Base-by-base conservation (phyloP, 768 basidiomycete genomes). In the Antrodiella citrinella region DNA sequence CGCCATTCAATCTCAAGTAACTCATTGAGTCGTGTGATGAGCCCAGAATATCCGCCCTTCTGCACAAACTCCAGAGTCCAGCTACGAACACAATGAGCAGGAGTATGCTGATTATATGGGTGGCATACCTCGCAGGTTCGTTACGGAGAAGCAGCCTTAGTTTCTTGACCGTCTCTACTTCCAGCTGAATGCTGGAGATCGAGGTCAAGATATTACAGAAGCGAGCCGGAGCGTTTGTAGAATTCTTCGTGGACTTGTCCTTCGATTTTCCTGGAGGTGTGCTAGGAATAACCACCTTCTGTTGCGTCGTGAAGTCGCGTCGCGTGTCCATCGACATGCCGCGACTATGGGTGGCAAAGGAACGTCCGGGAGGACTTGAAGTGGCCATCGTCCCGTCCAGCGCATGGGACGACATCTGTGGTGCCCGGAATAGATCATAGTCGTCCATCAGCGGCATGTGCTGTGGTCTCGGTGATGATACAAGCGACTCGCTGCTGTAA, bases 1-100 rank as follows among this genome's bases (percentile, higher is more conserved):
- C 95, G 83, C 96, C 96, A 99, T 67, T 99, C 96, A 26, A 97
- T 81, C 58, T 93, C 89, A 1, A 99, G 74, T 15, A 98, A 76
- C 66, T 99, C 94, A 52, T 92, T 89, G 20, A 98, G 68, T 48
- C 91, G 74, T 0, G 84, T 88, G 39, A 97, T 65, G 25, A 99
- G 69, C 2, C 86, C 83, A 9, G 81, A 76, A 60, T 98, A 99
- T 1, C 96, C 96, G 13, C 92, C 91, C 20, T 80, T 66, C 45
- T 75, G 75, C 44, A 96, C 65, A 61, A 98, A 98, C 41, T 84
- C 82, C 57, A 90, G 77, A 11, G 96, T 84, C 94, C 95, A 97
- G 48, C 91, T 94, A 52, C 0, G 47, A 41, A 40, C 24, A 48
- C 21, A 49, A 51, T 13, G 10, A 1, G 20, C 44, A 26, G n/a